These are phyloP conservation scores for Phoma sp. DNA, from an alignment of 2,329 filamentous ascomycete species.

Conservation along the genomic window DNA sequence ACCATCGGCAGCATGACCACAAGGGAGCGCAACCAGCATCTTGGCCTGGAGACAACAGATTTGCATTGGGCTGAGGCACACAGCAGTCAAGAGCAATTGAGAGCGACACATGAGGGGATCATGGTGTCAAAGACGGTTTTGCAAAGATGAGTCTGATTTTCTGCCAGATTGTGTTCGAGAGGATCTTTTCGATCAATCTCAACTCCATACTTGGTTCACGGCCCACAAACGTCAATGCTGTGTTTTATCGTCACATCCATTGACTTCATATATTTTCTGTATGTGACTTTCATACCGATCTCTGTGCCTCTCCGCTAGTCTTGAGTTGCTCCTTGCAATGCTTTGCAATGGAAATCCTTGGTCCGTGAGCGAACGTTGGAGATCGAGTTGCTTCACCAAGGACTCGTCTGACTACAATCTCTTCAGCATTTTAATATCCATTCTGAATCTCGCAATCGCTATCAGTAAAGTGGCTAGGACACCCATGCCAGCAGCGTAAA, in stretches of 20 bases:
- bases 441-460: neutral
- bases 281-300: too few relatives aligned
- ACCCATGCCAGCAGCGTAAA: slow-evolving; percentile 38
- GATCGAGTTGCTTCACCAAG: too few relatives aligned
- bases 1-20: neutral
- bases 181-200: too few relatives aligned
- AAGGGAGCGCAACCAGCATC: neutral
- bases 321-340: too few relatives aligned
- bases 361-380: too few relatives aligned
- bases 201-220: too few relatives aligned
- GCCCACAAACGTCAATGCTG: too few relatives aligned
- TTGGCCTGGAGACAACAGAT: slow-evolving; percentile 1
- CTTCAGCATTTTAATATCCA: neutral
- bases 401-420: neutral
- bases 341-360: too few relatives aligned
- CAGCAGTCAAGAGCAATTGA: slow-evolving; percentile 6
- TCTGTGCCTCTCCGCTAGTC: too few relatives aligned
- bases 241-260: too few relatives aligned
- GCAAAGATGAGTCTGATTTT: neutral
- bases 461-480: slow-evolving; percentile 16
- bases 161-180: too few relatives aligned
- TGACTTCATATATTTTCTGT: too few relatives aligned
- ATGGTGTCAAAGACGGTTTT: neutral
- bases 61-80: slow-evolving; percentile 4
- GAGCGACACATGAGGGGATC: slow-evolving; percentile 2